Evolutionary conservation across 2,329 filamentous ascomycete species (phyloP), one percentile per base, ranked within the genome.

Genomic region (Decorospora gaudefroyi): DNA sequence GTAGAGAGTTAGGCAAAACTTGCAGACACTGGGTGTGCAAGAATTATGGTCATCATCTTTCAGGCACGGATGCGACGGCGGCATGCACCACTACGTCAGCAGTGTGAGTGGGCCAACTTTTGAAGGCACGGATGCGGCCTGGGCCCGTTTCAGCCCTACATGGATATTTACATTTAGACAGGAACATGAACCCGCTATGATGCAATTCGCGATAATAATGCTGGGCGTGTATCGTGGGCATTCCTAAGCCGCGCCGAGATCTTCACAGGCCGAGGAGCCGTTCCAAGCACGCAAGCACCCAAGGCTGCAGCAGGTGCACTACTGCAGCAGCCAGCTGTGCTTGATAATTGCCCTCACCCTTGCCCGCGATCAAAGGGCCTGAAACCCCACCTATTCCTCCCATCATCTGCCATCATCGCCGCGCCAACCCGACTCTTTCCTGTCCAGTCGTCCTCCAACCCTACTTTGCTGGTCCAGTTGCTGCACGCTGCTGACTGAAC

Each of bases 401-500:
- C 21, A 27, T n/a, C n/a, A n/a, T 26, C 15, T 30, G 23, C 37
- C 26, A 15, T 25, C 23, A 23, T 42, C 19, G 23, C 30, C 16
- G 30, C 22, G 35, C 44, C 36, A 47, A 36, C 21, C 18, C 38
- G 13, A 26, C 13, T 47, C 40, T 43, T 48, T 23, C 42, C 42
- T 12, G 11, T 42, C 21, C 15, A 12, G 37, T 45, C 15, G 4
- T 19, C 26, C 21, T 18, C 22, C 32, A 27, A 23, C 32, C 44
- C 10, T 28, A 21, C n/a, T n/a, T 42, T 39, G 43, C 45, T 42
- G 37, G n/a, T 12, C 34, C 13, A 28, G 11, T 34, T 23, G 22
- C 21, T 45, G 37, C 45, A 22, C 28, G 11, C 37, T 46, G 49
- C 51, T 57, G 46, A 58, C 53, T 49, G 50, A 44, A 50, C 46